A percentile compares a stretch with the other conserved stretches of the same genome.
These are phyloP conservation scores for Saturnispora galanensis DNA, from an alignment of 805 yeast species.

Conservation along the genomic window DNA sequence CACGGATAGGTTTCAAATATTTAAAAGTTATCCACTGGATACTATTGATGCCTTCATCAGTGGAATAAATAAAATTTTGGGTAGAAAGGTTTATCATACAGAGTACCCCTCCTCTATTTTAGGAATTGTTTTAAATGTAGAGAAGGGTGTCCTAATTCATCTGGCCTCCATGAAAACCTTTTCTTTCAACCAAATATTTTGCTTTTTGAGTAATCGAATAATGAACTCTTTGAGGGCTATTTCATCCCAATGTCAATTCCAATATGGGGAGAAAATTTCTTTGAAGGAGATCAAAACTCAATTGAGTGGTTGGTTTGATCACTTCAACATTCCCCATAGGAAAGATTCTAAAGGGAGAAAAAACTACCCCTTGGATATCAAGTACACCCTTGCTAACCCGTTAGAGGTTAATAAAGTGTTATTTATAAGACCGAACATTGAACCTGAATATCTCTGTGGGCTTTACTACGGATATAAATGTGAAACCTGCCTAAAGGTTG, in stretches of 20 bases:
- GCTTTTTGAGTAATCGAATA: slow-evolving; percentile 1
- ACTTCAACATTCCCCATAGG: slow-evolving; percentile 1
- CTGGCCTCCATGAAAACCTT: slow-evolving; percentile 4
- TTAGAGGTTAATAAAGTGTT: background rate
- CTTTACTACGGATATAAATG: slow-evolving; percentile 8
- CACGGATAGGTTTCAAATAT: background rate
- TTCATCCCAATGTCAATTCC: slow-evolving; percentile 2
- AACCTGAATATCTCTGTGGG: slow-evolving; percentile 9
- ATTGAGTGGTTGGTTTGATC: slow-evolving; percentile 5
- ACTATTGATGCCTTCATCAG: slow-evolving; percentile 1
- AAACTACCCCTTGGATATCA: slow-evolving; percentile 2
- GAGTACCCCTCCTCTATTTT: background rate
- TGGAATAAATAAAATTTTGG: slow-evolving; percentile 3
- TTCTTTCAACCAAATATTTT: slow-evolving; percentile 3
- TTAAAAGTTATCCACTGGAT: background rate
- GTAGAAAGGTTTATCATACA: slow-evolving; percentile 7
- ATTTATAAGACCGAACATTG: background rate
- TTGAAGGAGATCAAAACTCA: background rate
- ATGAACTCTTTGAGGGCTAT: slow-evolving; percentile 2
- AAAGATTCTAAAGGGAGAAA: background rate
- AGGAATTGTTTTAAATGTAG: slow-evolving; percentile 12
- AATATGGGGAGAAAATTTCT: background rate
- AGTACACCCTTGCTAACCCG: background rate
- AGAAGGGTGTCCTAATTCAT: slow-evolving; percentile 10
- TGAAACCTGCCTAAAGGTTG: slow-evolving; percentile 9